These are phyloP conservation scores for Reutealis trisperma DNA, from an alignment of 345 rosid genomes.

Conservation along the genomic window DNA sequence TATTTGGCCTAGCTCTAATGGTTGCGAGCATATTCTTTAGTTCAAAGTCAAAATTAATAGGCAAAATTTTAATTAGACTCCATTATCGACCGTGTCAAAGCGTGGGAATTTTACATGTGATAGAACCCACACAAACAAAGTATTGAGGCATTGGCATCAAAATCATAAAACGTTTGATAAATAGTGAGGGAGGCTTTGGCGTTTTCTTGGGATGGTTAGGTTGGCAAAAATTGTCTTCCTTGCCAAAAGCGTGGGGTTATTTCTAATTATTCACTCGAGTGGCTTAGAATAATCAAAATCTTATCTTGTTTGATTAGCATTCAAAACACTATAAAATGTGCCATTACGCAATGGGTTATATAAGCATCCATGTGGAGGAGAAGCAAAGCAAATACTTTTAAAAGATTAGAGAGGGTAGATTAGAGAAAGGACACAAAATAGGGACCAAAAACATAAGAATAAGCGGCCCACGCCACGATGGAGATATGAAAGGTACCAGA, in stretches of 20 bases:
- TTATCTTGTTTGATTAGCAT: conserved; percentile 21
- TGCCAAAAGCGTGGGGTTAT: conserved; percentile 21
- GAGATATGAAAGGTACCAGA: conserved; percentile 25
- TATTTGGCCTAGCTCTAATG: not conserved
- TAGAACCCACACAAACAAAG: not conserved
- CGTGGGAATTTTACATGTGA: not conserved
- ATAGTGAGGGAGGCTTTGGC: conserved; percentile 5
- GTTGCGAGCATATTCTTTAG: not conserved
- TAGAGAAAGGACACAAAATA: no score
- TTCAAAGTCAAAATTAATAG: conserved; percentile 10
- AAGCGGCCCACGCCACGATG: conserved; percentile 31
- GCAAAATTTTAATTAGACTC: not conserved
- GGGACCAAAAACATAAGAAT: not conserved
- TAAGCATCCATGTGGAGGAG: conserved; percentile 8
- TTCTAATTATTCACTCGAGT: no score
- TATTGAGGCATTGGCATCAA: not conserved
- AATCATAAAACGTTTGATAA: not conserved
- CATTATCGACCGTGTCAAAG: not conserved
- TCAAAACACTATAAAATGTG: conserved; percentile 8
- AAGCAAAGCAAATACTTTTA: not conserved
- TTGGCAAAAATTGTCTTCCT: not conserved
- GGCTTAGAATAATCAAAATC: conserved; percentile 29
- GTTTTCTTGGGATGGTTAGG: not conserved
- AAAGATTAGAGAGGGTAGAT: not conserved
- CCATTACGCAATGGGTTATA: conserved; percentile 18